These are phyloP conservation scores for Trichosanthes truncata DNA, from an alignment of 306 rosid species.

Conservation along the genomic window DNA sequence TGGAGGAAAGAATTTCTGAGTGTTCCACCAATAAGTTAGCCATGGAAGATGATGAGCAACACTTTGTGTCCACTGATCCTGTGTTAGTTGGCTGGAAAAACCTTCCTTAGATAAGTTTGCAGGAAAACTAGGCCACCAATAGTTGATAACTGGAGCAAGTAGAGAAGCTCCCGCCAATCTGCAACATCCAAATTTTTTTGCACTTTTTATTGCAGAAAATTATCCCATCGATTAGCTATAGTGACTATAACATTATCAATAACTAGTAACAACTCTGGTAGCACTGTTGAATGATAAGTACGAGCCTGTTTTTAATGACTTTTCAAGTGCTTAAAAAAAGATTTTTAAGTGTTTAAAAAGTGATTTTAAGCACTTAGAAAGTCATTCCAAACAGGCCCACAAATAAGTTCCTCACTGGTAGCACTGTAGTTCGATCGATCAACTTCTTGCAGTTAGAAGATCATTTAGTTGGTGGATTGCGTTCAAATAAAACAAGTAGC, in stretches of 20 bases:
- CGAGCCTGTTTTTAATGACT: too few species aligned
- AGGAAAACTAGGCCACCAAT: slow-evolving; percentile 79
- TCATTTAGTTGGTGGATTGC: not conserved
- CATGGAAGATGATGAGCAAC: slow-evolving; percentile 63
- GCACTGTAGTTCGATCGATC: not conserved
- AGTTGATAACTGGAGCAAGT: slow-evolving; percentile 54
- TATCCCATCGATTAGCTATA: not conserved
- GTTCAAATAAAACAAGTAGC: not conserved
- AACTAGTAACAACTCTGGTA: not conserved
- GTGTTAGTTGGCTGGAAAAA: slow-evolving; percentile 16
- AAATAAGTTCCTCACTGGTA: too few species aligned
- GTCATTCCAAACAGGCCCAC: too few species aligned
- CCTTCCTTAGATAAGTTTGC: slow-evolving; percentile 46
- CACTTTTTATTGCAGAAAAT: not conserved
- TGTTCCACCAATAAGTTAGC: slow-evolving; percentile 91
- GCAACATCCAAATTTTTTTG: not conserved
- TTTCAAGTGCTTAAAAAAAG: too few species aligned
- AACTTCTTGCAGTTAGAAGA: not conserved
- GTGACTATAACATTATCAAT: not conserved
- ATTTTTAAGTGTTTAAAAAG: too few species aligned
- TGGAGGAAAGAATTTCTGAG: slow-evolving; percentile 67
- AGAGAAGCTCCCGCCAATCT: slow-evolving; percentile 66
- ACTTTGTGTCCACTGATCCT: slow-evolving; percentile 65
- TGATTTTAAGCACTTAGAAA: too few species aligned
- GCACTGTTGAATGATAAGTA: too few species aligned